Base-by-base conservation (phyloP, 2,329 filamentous ascomycete genomes). In the Xylariaceae sp. region DNA sequence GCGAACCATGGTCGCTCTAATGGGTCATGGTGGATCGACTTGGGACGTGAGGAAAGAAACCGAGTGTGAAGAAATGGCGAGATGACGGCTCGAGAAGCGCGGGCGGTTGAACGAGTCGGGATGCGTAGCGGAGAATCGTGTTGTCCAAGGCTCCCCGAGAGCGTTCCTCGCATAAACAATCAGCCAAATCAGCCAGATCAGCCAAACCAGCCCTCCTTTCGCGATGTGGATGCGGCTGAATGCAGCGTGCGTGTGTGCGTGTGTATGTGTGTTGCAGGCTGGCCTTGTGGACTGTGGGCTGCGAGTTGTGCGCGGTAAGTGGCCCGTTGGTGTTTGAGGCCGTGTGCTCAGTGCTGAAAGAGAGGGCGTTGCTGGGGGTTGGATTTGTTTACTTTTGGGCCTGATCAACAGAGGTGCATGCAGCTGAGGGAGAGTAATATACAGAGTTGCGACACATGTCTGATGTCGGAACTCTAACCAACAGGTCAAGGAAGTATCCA, bases 1-100 rank as follows among this genome's bases (percentile, higher is more conserved):
- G 75, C 87, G 84, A 76, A 92, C 89, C 91, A 96, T 96, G 74
- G 74, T 79, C 71, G 70, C 69, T 71, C 67, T 68, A 74, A 66
- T 66, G 62, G 70, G 72, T 67, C 70, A 75, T 76, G 68, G 68
- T 69, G 60, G 62, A 61, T 50, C 61, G 55, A 56, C 29, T 54
- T 51, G 47, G 19, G 52, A 42, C 6, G 30, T 19, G 51, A 51
- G 40, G 19, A 53, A 50, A 45, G 56, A 39, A 61, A 62, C 59
- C 51, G 56, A 58, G 53, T 47, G 59, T 61, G 46, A 49, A 45
- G 56, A 47, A 40, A 49, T 43, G 48, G 53, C 34, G 49, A 37
- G 48, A 50, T 32, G 43, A 53, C 41, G 44, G 45, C 51, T 58
- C 53, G 50, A 51, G 50, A 56, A 56, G 49, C 50, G 50, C 32